Percentiles rank a stretch among this genome's conserved stretches.
Evolutionary conservation across 257 asterid species (phyloP).

Genomic region (Solanum gandarillasii): DNA sequence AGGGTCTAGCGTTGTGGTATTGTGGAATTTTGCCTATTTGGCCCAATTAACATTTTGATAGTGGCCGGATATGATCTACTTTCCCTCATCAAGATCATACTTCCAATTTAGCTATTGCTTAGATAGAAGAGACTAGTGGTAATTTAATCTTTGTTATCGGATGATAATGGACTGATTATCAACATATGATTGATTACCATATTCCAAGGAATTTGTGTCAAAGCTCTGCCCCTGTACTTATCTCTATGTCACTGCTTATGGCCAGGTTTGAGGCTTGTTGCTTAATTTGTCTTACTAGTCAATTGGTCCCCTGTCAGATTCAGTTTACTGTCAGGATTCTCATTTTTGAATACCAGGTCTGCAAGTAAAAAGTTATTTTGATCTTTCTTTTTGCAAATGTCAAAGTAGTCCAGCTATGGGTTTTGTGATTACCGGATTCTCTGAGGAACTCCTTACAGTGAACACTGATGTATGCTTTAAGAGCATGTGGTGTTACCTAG

Average conservation of each 20-base stretch:
- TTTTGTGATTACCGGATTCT: not conserved
- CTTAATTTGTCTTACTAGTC: not conserved
- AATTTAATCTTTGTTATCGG: not conserved
- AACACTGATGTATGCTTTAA: not conserved
- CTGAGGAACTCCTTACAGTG: not conserved
- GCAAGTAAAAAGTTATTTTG: not conserved
- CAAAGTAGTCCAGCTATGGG: not conserved
- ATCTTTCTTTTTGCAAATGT: not conserved
- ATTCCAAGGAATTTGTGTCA: not conserved
- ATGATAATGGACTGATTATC: not conserved
- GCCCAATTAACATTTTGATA: not conserved
- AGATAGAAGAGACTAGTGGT: not conserved
- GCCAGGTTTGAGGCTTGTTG: not conserved
- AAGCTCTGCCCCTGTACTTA: not conserved
- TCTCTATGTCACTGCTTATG: not conserved
- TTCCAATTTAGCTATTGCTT: not conserved
- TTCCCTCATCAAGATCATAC: not conserved
- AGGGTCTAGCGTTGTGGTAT: not conserved
- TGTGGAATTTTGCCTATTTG: not conserved
- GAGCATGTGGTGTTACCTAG: not conserved
- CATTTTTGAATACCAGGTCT: not conserved
- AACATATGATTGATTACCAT: not conserved
- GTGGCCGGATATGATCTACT: not conserved
- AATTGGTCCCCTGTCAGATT: not conserved
- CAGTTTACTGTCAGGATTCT: not conserved